These are phyloP conservation scores for Nothophoma quercina DNA, from an alignment of 2,329 filamentous ascomycete genomes.

Conservation along the genomic window DNA sequence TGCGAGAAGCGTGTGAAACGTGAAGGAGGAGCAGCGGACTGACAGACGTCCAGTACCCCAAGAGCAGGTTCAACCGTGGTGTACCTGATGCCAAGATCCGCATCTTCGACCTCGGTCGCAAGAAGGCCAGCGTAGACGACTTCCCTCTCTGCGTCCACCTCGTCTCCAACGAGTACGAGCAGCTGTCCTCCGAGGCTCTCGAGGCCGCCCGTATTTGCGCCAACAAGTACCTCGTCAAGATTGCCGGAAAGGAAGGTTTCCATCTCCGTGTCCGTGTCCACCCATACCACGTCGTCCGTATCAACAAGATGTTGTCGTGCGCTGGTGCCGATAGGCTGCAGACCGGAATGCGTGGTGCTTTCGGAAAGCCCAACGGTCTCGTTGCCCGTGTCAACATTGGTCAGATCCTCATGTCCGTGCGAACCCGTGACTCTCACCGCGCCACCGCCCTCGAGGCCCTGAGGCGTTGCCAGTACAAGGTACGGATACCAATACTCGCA, in stretches of 20 bases:
- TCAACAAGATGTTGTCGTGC: conserved; percentile 99
- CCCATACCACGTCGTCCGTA: conserved; percentile 99
- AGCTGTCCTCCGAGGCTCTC: conserved; percentile 98
- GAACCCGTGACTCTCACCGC: conserved; percentile 94
- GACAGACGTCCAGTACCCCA: conserved; percentile 82
- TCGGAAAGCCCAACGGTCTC: conserved; percentile 98
- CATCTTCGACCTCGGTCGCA: conserved; percentile 99
- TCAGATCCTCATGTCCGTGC: conserved; percentile 97
- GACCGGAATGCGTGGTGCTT: conserved; percentile 99
- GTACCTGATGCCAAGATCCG: conserved; percentile 82
- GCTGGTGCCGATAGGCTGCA: conserved; percentile 99
- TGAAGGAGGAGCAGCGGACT: conserved; percentile 35
- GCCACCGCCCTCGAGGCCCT: conserved; percentile 96
- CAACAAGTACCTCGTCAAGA: conserved; percentile 91
- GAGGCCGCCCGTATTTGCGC: conserved; percentile 99
- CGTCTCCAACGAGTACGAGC: conserved; percentile 99
- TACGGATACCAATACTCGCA: conserved; percentile 18
- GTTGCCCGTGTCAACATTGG: conserved; percentile 99
- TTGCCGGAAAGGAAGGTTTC: conserved; percentile 75
- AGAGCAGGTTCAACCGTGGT: conserved; percentile 99
- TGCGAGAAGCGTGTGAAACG: conserved; percentile 29
- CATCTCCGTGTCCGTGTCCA: conserved; percentile 82
- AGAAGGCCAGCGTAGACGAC: conserved; percentile 98
- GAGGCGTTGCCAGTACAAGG: conserved; percentile 99
- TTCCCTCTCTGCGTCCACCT: conserved; percentile 98